Evolutionary conservation across 148 eudicot genomes (phyloP), one percentile per base, ranked within the genome.

Genomic region (Chenopodium album): DNA sequence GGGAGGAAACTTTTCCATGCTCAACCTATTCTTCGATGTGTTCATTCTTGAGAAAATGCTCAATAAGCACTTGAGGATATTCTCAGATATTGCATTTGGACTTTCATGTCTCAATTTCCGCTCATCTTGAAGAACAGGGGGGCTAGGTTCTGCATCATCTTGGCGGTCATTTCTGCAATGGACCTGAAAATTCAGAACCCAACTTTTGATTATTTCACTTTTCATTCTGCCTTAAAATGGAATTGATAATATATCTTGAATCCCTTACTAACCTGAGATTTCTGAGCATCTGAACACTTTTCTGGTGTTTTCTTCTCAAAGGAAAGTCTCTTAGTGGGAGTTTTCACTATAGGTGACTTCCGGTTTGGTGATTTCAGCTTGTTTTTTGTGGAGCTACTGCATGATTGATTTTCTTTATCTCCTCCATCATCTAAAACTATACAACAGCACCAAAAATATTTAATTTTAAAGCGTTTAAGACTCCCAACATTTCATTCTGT

Each of bases 51-150:
- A 82, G 82, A 92, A 88, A 29, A 91, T 89, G 67, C 76, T 87
- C 79, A 87, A 67, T 46, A 92, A 88, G 84, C 93, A 91, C 76
- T 89, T 90, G 66, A 92, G 22, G 54, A 91, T 85, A 72, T 84
- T 84, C 85, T 92, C 93, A 16, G 94, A 89, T 22, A 91, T 82
- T 60, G 79, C 89, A 78, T 91, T 92, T 69, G 97, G 94, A 88
- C 73, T 81, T 11, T 89, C 87, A 23, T 84, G 82, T 80, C 82
- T 85, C 62, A 77, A 76, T 26, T 81, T 23, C 62, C 63, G 87
- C 41, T 67, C 90, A 74, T 84, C 88, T 52, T 62, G 88, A 79
- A 37, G 63, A 47, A 54, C 80, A 66, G 79, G 71, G 64, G 28
- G 76, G 62, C 84, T 80, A 66, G 31, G 71, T 69, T 86, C 89